phyloP scores from a whole-genome alignment of 23 red algal species.

The Gracilaria caudata region DNA sequence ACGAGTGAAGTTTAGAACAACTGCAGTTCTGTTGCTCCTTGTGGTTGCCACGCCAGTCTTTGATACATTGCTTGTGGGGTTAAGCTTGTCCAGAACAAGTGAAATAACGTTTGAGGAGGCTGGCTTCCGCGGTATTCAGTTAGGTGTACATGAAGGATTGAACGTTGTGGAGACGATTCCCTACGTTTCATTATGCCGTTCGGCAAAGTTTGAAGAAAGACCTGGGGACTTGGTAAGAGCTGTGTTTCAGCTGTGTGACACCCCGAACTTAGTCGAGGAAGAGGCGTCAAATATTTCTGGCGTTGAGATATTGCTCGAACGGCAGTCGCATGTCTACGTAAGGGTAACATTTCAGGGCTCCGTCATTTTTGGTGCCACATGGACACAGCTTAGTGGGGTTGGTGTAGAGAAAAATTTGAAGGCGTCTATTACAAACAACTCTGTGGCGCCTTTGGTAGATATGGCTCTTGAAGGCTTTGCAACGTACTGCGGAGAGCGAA shows the following conservation, averaged over 20 bases:
- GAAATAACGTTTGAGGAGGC: constrained; percentile 5
- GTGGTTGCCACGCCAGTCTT: not conserved
- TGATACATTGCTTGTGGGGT: constrained; percentile 12
- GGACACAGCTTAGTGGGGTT: not conserved
- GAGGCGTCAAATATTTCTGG: constrained; percentile 5
- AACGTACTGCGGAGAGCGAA: not conserved
- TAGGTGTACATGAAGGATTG: constrained; percentile 9
- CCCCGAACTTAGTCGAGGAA: constrained; percentile 6
- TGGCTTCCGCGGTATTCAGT: not conserved
- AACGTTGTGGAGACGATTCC: constrained; percentile 23
- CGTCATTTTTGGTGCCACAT: not conserved
- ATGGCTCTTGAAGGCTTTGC: constrained; percentile 10
- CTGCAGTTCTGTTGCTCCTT: constrained; percentile 14
- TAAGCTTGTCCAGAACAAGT: constrained; percentile 14
- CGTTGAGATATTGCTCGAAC: constrained; percentile 13
- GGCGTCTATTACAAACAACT: constrained; percentile 10
- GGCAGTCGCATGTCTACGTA: not conserved
- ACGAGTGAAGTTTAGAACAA: constrained; percentile 18
- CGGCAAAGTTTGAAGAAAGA: constrained; percentile 14
- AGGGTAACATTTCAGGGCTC: constrained; percentile 5
- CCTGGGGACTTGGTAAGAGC: not conserved
- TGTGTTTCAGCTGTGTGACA: constrained; percentile 24
- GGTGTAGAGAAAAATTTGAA: constrained; percentile 13
- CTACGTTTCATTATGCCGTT: constrained; percentile 8
- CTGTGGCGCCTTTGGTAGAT: not conserved